Evolutionary conservation across 768 basidiomycete species (phyloP).

Genomic region (Hygrocybe coccinea): DNA sequence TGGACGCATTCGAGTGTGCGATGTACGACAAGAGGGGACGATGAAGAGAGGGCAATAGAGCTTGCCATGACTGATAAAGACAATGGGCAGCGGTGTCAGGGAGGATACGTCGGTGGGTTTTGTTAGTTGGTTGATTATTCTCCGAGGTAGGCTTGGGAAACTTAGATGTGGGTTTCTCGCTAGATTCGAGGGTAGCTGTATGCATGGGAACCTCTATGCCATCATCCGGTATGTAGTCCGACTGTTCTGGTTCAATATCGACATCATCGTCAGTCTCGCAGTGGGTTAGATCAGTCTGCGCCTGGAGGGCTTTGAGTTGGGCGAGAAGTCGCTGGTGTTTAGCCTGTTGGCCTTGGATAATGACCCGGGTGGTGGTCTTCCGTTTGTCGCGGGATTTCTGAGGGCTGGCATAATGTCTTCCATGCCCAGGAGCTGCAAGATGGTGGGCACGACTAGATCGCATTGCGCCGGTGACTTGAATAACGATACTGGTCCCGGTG

Average conservation of each 20-base stretch:
- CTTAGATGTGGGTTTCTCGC: neutral
- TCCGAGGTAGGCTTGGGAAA: neutral
- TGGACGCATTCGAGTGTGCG: neutral
- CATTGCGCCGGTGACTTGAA: neutral
- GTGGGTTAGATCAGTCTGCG: neutral
- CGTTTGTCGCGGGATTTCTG: neutral
- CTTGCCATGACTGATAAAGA: neutral
- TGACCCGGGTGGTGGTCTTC: neutral
- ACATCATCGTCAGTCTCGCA: neutral
- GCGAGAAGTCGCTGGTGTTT: neutral
- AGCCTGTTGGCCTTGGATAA: neutral
- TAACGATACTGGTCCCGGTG: neutral
- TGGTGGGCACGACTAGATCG: neutral
- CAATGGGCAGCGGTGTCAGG: neutral
- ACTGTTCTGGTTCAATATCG: neutral
- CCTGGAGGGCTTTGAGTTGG: neutral
- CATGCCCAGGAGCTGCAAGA: neutral
- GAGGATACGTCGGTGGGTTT: neutral
- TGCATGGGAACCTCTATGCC: too few relatives aligned
- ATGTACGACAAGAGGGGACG: slow-evolving; percentile 3
- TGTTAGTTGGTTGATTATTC: neutral
- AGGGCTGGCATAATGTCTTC: slow-evolving; percentile 6
- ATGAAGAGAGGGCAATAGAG: neutral
- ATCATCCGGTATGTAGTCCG: neutral
- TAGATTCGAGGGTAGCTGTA: too few relatives aligned